These are phyloP conservation scores for Candida albicans DNA, from an alignment of 1,139 yeast genomes.

Conservation along the genomic window DNA sequence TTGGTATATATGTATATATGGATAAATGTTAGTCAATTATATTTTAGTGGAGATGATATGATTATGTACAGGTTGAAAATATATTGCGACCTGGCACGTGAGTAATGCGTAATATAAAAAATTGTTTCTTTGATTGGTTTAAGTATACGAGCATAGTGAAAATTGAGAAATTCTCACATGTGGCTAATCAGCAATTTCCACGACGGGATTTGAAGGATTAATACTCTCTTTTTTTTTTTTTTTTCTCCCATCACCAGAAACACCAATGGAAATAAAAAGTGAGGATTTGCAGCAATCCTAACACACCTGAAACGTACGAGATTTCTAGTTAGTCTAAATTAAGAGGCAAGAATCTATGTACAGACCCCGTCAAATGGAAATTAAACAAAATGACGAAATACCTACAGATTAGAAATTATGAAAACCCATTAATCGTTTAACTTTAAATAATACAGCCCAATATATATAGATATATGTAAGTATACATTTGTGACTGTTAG, in stretches of 20 bases:
- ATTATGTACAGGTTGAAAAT: not conserved
- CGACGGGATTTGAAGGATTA: conserved; percentile 4
- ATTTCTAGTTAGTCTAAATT: too few relatives aligned
- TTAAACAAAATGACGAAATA: too few relatives aligned
- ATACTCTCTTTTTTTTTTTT: too few relatives aligned
- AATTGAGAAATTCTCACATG: too few relatives aligned
- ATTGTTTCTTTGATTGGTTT: conserved; percentile 2
- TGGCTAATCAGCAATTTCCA: conserved; percentile 1
- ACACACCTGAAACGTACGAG: too few relatives aligned
- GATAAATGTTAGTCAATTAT: not conserved
- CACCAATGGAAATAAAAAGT: too few relatives aligned
- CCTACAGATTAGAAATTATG: too few relatives aligned
- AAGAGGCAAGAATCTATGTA: too few relatives aligned
- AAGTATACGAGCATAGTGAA: not conserved
- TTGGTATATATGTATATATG: not conserved
- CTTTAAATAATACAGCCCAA: not conserved
- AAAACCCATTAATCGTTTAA: not conserved
- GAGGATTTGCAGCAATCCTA: not conserved
- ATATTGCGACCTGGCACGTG: conserved; percentile 7
- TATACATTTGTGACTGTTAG: not conserved
- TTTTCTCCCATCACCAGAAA: too few relatives aligned
- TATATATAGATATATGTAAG: not conserved
- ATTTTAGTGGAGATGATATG: not conserved
- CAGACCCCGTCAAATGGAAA: too few relatives aligned
- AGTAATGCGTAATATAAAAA: conserved; percentile 4